Evolutionary conservation across 345 rosid genomes (phyloP), one percentile per base, ranked within the genome.

Genomic region (Eucalyptus microcorys): DNA sequence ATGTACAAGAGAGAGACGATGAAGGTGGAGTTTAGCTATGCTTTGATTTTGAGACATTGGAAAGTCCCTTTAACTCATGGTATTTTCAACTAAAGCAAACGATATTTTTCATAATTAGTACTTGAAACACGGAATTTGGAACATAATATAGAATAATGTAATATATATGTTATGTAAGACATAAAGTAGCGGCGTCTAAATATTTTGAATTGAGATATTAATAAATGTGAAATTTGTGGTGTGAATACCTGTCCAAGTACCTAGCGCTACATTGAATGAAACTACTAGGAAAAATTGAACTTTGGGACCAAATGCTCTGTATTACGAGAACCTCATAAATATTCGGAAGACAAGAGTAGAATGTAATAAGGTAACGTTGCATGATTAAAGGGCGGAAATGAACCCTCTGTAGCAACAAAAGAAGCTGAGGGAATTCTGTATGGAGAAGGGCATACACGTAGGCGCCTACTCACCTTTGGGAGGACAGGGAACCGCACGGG

Each of bases 381-480:
- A 57, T n/a, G 53, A n/a, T 86, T 88, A 10, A 64, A 50, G 90
- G 92, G 92, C 89, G 80, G 92, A 92, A 88, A 89, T 90, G 92
- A 87, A 88, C 85, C 90, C 91, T 15, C 26, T 91, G 8, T 90
- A 92, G 92, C 92, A 89, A 76, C 92, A 90, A 83, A 86, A 87
- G 86, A 91, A 89, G 87, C 89, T 90, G 32, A 84, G 90, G 57
- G 89, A 89, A 86, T 92, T 87, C 48, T 90, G 93, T 87, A 53
- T 43, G 55, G 80, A 43, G 6, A 89, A 89, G 27, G 86, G 87
- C 32, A 81, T 91, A 6, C 27, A 34, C 12, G n/a, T 90, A 34
- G 87, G 89, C 42, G 92, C 90, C n/a, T 88, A 87, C 57, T 88
- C 91, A 43, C 92, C 93, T 86, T 87, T 88, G 8, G 93, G 92